These are phyloP conservation scores for Silene uniflora DNA, from an alignment of 148 eudicot species.

Conservation along the genomic window DNA sequence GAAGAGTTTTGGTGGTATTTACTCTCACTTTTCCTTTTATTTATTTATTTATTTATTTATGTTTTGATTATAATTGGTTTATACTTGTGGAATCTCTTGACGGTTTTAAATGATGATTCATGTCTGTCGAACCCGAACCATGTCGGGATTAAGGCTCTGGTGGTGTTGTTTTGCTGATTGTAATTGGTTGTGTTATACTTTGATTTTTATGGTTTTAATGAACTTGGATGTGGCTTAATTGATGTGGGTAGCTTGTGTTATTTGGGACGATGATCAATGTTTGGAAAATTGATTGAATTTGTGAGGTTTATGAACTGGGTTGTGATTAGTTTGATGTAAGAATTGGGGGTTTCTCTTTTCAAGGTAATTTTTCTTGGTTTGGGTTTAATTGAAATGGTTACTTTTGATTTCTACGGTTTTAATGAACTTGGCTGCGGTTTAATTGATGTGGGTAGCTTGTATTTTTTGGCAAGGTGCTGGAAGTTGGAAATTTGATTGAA, in stretches of 20 bases:
- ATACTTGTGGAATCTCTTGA: too few species aligned
- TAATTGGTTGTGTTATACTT: not conserved
- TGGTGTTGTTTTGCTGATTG: too few species aligned
- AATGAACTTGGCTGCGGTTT: not conserved
- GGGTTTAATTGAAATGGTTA: too few species aligned
- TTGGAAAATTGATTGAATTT: not conserved
- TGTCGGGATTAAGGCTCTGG: too few species aligned
- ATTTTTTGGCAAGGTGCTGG: not conserved
- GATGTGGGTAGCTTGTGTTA: not conserved
- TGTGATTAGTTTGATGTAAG: too few species aligned
- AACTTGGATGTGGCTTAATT: not conserved
- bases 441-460: slow-evolving; percentile 1
- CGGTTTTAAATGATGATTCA: too few species aligned
- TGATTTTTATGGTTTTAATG: not conserved
- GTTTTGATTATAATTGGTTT: not conserved
- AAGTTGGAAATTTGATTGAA: not conserved
- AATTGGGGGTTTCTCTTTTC: too few species aligned
- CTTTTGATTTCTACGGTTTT: not conserved
- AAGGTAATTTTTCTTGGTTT: too few species aligned
- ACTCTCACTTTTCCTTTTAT: not conserved
- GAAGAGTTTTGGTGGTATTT: slow-evolving; percentile 94
- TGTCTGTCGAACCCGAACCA: too few species aligned
- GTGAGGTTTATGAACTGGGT: too few species aligned
- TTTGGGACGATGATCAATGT: not conserved
- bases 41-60: not conserved